These are phyloP conservation scores for Botryosphaeria dothidea DNA, from an alignment of 2,329 filamentous ascomycete species.

Conservation along the genomic window DNA sequence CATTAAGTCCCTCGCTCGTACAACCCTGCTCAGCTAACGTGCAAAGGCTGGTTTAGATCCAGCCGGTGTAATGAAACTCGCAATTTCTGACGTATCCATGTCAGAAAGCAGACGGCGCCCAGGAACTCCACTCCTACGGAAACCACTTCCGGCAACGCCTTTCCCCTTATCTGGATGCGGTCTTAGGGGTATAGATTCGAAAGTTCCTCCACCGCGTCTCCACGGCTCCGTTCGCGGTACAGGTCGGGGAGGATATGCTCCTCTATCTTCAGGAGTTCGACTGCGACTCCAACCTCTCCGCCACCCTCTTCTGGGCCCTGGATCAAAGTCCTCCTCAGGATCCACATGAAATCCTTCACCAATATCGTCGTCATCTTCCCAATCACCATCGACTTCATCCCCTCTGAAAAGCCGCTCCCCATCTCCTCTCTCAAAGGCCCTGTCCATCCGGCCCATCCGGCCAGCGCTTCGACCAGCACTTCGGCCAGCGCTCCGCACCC, in stretches of 20 bases:
- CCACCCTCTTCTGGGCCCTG: not conserved
- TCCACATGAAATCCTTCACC: not conserved
- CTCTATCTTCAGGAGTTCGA: not conserved
- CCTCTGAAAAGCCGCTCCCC: not conserved
- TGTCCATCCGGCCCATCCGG: not conserved
- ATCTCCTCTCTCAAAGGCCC: not conserved
- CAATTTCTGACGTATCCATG: not conserved
- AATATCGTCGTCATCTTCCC: not conserved
- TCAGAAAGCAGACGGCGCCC: not conserved
- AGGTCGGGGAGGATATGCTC: not conserved
- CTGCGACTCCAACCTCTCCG: constrained; percentile 2
- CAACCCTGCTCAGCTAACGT: not conserved
- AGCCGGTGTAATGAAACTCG: not conserved
- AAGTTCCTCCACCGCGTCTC: not conserved
- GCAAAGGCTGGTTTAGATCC: not conserved
- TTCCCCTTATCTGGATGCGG: not conserved
- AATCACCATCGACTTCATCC: not conserved
- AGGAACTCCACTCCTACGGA: not conserved
- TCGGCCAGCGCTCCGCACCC: not conserved
- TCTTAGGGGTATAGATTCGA: not conserved
- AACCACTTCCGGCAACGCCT: not conserved
- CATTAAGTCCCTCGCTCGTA: not conserved
- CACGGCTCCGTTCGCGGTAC: not conserved
- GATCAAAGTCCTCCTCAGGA: not conserved
- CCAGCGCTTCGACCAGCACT: not conserved